These are phyloP conservation scores for Neurospora sp. DNA, from an alignment of 495 filamentous ascomycete genomes.

Conservation along the genomic window DNA sequence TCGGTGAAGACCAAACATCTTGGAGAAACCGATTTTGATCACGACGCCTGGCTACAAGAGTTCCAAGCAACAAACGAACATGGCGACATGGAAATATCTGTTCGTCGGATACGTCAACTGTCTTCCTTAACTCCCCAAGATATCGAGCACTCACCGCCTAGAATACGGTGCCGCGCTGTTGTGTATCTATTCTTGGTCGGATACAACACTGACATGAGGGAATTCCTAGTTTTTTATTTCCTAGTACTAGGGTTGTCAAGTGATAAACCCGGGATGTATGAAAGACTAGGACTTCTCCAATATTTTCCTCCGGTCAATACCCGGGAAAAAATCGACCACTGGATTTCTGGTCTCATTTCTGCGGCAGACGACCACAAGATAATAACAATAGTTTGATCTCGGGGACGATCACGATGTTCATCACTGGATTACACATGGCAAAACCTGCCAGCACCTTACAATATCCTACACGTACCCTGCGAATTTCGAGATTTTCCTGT, in stretches of 20 bases:
- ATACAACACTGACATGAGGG: too few relatives aligned
- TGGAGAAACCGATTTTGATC: rapidly evolving
- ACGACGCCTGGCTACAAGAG: neutral
- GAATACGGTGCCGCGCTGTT: neutral
- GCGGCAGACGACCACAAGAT: neutral
- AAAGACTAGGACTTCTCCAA: neutral
- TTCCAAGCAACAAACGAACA: neutral
- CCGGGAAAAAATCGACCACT: too few relatives aligned
- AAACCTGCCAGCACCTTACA: neutral
- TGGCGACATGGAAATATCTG: neutral
- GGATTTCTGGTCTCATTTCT: neutral
- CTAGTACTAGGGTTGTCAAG: neutral
- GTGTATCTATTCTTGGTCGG: neutral
- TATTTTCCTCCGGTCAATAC: too few relatives aligned
- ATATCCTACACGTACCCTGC: neutral
- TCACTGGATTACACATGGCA: neutral
- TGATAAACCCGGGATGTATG: neutral
- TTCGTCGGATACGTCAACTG: neutral
- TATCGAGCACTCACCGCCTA: neutral
- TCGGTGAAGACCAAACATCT: neutral
- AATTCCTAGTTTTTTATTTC: neutral
- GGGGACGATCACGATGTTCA: neutral
- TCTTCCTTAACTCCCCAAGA: neutral
- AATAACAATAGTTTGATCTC: neutral
- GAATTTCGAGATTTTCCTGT: too few relatives aligned